A percentile compares a stretch with the other conserved stretches of the same genome.
Conservation (phyloP, 2,329 filamentous ascomycete genomes). For the Phialophora chinensis region DNA sequence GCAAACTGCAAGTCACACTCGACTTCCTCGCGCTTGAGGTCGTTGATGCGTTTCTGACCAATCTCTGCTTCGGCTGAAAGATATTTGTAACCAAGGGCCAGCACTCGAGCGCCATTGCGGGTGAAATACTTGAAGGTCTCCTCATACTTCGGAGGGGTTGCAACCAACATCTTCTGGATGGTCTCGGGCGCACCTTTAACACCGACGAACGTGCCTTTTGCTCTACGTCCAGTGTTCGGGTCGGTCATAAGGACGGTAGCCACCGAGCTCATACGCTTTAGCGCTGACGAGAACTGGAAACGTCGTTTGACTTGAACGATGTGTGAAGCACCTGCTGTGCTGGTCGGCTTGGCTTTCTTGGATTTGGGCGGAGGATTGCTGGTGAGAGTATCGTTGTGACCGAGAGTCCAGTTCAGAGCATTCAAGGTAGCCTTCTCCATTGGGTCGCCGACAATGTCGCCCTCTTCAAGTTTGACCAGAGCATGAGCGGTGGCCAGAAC, state of each 20-base stretch:
- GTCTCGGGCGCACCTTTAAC: conserved; percentile 98
- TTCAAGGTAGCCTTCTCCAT: conserved; percentile 97
- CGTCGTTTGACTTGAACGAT: conserved; percentile 92
- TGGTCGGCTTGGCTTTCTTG: conserved; percentile 52
- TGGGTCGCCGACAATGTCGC: conserved; percentile 94
- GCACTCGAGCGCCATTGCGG: conserved; percentile 89
- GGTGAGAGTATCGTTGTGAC: conserved; percentile 81
- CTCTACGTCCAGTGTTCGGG: conserved; percentile 73
- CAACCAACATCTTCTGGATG: conserved; percentile 88
- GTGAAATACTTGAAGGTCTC: conserved; percentile 99
- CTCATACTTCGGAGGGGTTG: conserved; percentile 85
- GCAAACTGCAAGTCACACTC: conserved; percentile 86
- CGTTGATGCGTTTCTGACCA: conserved; percentile 83
- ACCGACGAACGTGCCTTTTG: conserved; percentile 85
- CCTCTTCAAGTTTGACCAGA: conserved; percentile 93
- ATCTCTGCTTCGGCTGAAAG: conserved; percentile 81
- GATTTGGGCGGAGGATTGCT: conserved; percentile 64
- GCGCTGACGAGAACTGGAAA: conserved; percentile 96
- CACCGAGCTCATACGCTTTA: conserved; percentile 95
- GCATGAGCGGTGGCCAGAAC: conserved; percentile 95
- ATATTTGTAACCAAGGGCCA: conserved; percentile 93
- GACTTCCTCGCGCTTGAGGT: conserved; percentile 89
- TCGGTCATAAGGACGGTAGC: conserved; percentile 79
- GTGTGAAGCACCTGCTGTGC: conserved; percentile 62
- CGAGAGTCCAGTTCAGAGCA: conserved; percentile 91